These are phyloP conservation scores for Fusarium sp. DNA, from an alignment of 2,329 filamentous ascomycete genomes.

Conservation along the genomic window DNA sequence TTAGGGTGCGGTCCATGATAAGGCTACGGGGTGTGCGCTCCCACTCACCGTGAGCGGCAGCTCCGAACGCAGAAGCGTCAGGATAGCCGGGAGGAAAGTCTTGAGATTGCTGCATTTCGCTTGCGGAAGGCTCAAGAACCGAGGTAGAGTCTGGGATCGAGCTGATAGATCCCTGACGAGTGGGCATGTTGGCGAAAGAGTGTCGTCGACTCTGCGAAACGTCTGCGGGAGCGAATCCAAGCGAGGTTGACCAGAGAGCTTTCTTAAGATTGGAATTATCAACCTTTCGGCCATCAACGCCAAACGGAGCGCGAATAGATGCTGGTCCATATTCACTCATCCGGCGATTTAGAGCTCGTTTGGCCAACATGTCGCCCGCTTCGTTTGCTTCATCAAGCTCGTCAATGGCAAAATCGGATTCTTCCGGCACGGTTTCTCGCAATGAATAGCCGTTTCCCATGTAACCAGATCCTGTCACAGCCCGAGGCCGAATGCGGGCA, in stretches of 20 bases:
- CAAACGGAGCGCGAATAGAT: slow-evolving; percentile 57
- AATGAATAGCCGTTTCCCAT: slow-evolving; percentile 66
- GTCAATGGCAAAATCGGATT: slow-evolving; percentile 76
- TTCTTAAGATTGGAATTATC: slow-evolving; percentile 68
- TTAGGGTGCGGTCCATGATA: slow-evolving; percentile 5
- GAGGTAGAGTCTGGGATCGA: slow-evolving; percentile 63
- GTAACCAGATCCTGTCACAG: slow-evolving; percentile 64
- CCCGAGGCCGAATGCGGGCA: slow-evolving; percentile 63
- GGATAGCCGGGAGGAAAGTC: slow-evolving; percentile 54
- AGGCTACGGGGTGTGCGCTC: background rate
- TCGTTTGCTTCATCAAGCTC: slow-evolving; percentile 71
- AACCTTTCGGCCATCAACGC: slow-evolving; percentile 67
- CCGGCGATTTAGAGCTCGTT: slow-evolving; percentile 57
- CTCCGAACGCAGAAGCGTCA: slow-evolving; percentile 50
- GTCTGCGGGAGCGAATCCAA: slow-evolving; percentile 70
- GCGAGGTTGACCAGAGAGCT: slow-evolving; percentile 73
- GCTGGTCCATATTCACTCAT: slow-evolving; percentile 65
- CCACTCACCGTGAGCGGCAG: slow-evolving; percentile 53
- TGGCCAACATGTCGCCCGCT: slow-evolving; percentile 54
- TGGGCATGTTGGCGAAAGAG: slow-evolving; percentile 76
- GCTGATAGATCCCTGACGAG: slow-evolving; percentile 68
- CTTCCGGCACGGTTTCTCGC: slow-evolving; percentile 67
- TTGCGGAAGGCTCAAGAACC: slow-evolving; percentile 55
- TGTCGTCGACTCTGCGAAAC: slow-evolving; percentile 78
- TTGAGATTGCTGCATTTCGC: slow-evolving; percentile 55